phyloP scores from a whole-genome alignment of 495 filamentous ascomycete genomes.

The Daldinia loculata region DNA sequence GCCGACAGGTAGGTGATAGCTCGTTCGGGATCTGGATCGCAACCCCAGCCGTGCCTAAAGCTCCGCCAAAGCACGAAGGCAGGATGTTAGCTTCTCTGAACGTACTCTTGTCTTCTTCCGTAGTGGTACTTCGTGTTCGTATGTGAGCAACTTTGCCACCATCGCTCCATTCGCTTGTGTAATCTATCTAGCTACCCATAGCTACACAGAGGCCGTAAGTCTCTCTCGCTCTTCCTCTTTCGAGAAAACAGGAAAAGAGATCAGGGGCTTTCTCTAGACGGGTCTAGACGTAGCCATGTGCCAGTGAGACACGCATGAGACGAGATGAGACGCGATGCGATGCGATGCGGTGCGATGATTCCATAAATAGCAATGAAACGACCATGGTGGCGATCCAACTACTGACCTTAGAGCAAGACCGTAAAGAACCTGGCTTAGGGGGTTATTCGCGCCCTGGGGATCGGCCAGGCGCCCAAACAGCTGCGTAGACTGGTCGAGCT shows the following conservation, averaged over 20 bases:
- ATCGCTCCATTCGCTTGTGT: constrained; percentile 24
- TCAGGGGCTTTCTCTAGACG: constrained; percentile 7
- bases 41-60: constrained; percentile 92
- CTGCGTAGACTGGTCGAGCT: constrained; percentile 76
- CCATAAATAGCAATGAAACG: constrained; percentile 36
- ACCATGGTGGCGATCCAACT: constrained; percentile 25
- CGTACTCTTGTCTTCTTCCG: constrained; percentile 12
- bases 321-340: constrained; percentile 21
- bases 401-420: constrained; percentile 89
- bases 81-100: constrained; percentile 31
- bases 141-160: constrained; percentile 35
- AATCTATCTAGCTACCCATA: constrained; percentile 12
- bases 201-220: constrained; percentile 3
- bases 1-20: constrained; percentile 85
- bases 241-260: constrained; percentile 1
- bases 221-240: constrained; percentile 1
- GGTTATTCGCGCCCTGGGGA: constrained; percentile 85
- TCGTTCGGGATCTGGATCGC: constrained; percentile 70
- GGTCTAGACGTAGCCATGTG: constrained; percentile 25
- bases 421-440: constrained; percentile 94
- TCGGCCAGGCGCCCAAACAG: constrained; percentile 91
- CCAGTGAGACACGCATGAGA: constrained; percentile 21
- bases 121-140: constrained; percentile 27
- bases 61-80: constrained; percentile 6
- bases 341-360: constrained; percentile 14